These are phyloP conservation scores for Casuarina equisetifolia DNA, from an alignment of 306 rosid species.

Conservation along the genomic window DNA sequence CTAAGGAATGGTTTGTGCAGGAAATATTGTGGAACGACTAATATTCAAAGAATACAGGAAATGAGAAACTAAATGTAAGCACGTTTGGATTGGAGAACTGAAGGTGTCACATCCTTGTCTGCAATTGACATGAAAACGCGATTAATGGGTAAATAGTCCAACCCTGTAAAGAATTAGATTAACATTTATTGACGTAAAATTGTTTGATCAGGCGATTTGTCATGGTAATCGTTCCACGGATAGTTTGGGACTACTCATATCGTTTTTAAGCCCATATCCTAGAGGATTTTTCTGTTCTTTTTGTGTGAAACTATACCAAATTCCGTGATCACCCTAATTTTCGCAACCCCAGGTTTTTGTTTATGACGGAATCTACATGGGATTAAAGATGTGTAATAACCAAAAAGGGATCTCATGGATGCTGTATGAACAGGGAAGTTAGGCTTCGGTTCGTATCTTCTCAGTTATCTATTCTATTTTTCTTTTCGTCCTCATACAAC, in stretches of 20 bases:
- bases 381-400: not conserved
- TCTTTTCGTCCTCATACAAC: not conserved
- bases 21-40: constrained; percentile 22
- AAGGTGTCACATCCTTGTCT: not conserved
- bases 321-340: not conserved
- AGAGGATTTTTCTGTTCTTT: not conserved
- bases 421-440: not conserved
- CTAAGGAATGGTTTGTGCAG: constrained; percentile 45
- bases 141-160: not conserved
- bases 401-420: not conserved
- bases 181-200: not conserved
- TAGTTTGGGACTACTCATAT: not conserved
- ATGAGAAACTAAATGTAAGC: constrained; percentile 8
- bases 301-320: not conserved
- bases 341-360: not conserved
- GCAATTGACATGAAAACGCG: not conserved
- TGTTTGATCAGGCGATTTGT: not conserved
- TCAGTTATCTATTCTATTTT: not conserved
- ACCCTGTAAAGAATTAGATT: not conserved
- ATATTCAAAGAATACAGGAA: constrained; percentile 8
- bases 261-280: not conserved
- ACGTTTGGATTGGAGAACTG: not conserved
- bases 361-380: not conserved
- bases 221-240: not conserved
- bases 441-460: not conserved